Evolutionary conservation across 78 protist genomes (phyloP), one percentile per base, ranked within the genome.

Genomic region (Chrysochromulina parva): DNA sequence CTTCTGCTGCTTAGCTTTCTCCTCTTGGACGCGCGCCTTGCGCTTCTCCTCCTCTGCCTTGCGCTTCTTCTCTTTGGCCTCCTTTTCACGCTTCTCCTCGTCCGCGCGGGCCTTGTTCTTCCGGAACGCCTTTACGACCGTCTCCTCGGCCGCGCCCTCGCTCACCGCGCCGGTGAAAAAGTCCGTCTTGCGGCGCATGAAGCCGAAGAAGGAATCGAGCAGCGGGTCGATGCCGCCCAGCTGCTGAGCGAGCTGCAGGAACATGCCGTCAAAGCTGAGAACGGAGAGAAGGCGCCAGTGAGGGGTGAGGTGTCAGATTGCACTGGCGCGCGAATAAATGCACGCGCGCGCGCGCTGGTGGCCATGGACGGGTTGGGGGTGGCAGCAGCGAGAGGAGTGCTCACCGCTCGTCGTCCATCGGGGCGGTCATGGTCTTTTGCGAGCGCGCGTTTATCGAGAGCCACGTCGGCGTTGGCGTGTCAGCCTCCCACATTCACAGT

Each of bases 171-270:
- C 93, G 6, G 93, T 65, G 90, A 90, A 94, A 55, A 91, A 94
- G 93, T 94, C 96, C 0, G 96, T 94, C 91, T 94, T 94, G 38
- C 96, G 88, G n/a, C 47, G 54, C 55, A 94, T 62, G 88, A 94
- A 94, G 53, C 89, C 53, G 67, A 94, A 94, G 90, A 90, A 93
- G n/a, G 50, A 13, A 84, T 92, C 94, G 67, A 94, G 60, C 55
- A 94, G 88, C 22, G 28, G 73, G 52, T 90, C 89, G 66, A 92
- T 81, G 58, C 96, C 96, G 2, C 80, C 85, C 73, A 53, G 52
- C 93, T 94, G 96, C 93, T 86, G 91, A 20, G 96, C 96, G 22
- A 94, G 20, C 17, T 69, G 47, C 50, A 94, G 82, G 74, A 89
- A 76, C 81, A 86, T 59, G 50, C 91, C 94, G 60, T 67, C 74